Evolutionary conservation across 495 filamentous ascomycete species (phyloP), one percentile per base, ranked within the genome.

Genomic region (Tuber indicum): DNA sequence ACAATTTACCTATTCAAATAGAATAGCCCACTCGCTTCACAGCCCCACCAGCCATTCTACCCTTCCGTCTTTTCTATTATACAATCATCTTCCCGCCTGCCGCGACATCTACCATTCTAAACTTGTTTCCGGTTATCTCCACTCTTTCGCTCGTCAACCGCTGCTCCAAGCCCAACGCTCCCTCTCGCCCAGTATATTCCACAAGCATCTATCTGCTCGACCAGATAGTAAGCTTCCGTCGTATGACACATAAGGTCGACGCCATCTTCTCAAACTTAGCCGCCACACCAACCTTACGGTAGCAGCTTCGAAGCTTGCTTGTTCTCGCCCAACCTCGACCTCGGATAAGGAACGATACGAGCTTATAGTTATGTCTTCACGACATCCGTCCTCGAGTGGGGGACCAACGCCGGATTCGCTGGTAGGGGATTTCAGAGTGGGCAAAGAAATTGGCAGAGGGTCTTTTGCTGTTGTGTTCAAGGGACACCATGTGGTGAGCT

Each of bases 401-500:
- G 80, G 73, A 45, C 81, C 79, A 72, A 58, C 62, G 74, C 79
- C 77, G 80, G 79, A 81, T 49, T 77, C 79, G n/a, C 79, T 79
- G 39, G 77, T 83, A 71, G 82, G 82, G 39, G 78, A 81, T 58
- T 83, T 82, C 70, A 71, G 74, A 41, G 78, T 83, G 75, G 81
- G 82, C 36, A 75, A 62, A 9, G 82, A 83, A 58, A 83, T 83
- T 79, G 82, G 82, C 62, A 81, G 77, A 74, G 82, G 82, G 23
- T 83, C 82, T 52, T 83, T 83, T 75, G 82, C 82, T 26, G 76
- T 74, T 74, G 82, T 83, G 21, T 83, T 80, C 45, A 83, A 82
- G 46, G 82, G 76, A 74, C 82, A 82, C 42, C 75, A 83, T 80
- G 74, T 75, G 73, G 82, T 83, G 76, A 75, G 82, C 72, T 75